Percentiles rank a stretch among this genome's conserved stretches.
Conservation (phyloP, 306 rosid species). For the Casuarina equisetifolia region DNA sequence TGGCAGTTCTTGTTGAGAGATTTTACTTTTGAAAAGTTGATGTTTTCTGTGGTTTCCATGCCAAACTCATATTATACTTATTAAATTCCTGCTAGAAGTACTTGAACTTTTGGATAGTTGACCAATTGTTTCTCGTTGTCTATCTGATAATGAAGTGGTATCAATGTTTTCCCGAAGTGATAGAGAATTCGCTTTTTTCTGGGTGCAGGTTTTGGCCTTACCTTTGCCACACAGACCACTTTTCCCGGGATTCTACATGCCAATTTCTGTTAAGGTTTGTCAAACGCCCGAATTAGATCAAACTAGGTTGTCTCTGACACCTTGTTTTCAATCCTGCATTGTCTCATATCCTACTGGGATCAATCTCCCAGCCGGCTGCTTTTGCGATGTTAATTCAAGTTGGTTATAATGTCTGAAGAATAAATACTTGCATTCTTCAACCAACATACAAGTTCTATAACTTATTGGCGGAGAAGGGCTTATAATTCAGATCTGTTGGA, state of each 20-base stretch:
- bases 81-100: neutral
- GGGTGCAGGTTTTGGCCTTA: conserved; percentile 84
- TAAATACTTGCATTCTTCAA: conserved; percentile 13
- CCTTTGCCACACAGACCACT: conserved; percentile 96
- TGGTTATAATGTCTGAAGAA: conserved; percentile 10
- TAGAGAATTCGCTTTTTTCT: neutral
- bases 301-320: neutral
- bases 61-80: neutral
- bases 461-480: conserved; percentile 15
- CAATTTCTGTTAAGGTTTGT: conserved; percentile 88
- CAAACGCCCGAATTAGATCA: conserved; percentile 17
- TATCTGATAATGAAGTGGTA: neutral
- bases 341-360: conserved; percentile 1
- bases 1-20: neutral
- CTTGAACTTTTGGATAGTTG: neutral
- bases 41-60: neutral
- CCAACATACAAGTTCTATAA: conserved; percentile 10
- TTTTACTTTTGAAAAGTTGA: neutral
- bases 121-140: neutral
- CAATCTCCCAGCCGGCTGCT: conserved; percentile 5
- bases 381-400: neutral
- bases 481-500: neutral
- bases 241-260: conserved; percentile 99
- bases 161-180: neutral
- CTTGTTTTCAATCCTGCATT: neutral